Evolutionary conservation across 2,329 filamentous ascomycete species (phyloP).

Genomic region (Dendryphion nanum): DNA sequence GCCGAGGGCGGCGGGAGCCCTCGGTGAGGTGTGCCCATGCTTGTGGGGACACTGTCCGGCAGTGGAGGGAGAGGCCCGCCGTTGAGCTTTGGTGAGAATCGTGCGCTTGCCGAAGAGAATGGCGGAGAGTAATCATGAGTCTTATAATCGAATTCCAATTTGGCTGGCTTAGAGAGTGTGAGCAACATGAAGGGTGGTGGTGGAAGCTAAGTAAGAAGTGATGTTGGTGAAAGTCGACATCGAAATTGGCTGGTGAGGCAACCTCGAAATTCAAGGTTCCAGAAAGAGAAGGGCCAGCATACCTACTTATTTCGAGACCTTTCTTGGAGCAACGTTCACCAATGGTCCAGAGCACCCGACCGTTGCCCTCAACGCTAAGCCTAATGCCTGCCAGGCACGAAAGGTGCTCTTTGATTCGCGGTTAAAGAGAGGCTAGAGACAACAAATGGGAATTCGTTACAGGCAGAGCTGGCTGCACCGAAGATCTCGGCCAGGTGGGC

Average conservation of each 20-base stretch:
- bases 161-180: slow-evolving; percentile 50
- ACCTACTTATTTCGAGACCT: slow-evolving; percentile 40
- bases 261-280: slow-evolving; percentile 24
- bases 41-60: slow-evolving; percentile 42
- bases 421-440: slow-evolving; percentile 18
- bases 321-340: slow-evolving; percentile 36
- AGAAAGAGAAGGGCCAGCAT: slow-evolving; percentile 34
- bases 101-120: slow-evolving; percentile 38
- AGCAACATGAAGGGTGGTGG: slow-evolving; percentile 46
- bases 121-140: slow-evolving; percentile 50
- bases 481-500: slow-evolving; percentile 36
- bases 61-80: slow-evolving; percentile 41
- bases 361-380: slow-evolving; percentile 31
- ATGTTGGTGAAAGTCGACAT: slow-evolving; percentile 28
- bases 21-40: slow-evolving; percentile 53
- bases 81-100: slow-evolving; percentile 41
- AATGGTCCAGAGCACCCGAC: slow-evolving; percentile 33
- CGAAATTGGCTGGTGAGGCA: slow-evolving; percentile 30
- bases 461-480: slow-evolving; percentile 29
- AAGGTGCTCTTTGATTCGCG: slow-evolving; percentile 34
- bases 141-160: slow-evolving; percentile 48
- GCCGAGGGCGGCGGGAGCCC: slow-evolving; percentile 54
- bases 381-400: slow-evolving; percentile 34
- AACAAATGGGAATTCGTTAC: slow-evolving; percentile 25
- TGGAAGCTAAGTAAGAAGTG: slow-evolving; percentile 15